Percentiles rank a stretch among this genome's conserved stretches.
Conservation (phyloP, 257 asterid species). For the Craterostigma plantagineum region DNA sequence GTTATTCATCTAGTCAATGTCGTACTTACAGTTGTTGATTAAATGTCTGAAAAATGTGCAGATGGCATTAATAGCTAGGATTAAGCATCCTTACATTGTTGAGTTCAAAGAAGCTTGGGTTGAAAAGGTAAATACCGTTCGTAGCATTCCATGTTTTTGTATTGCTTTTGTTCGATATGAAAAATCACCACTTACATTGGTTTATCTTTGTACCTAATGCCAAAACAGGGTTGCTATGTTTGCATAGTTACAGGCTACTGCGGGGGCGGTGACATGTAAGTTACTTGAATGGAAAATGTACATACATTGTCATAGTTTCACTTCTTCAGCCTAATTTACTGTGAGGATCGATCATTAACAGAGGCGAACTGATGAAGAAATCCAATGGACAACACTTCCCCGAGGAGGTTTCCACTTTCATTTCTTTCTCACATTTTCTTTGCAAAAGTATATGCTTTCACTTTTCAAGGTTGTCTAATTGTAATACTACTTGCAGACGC, state of each 20-base stretch:
- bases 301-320: neutral
- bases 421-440: neutral
- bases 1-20: neutral
- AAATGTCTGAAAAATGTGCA: conserved; percentile 15
- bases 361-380: conserved; percentile 95
- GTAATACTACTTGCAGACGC: conserved; percentile 72
- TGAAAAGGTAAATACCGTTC: conserved; percentile 61
- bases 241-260: conserved; percentile 97
- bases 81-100: conserved; percentile 84
- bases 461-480: no score
- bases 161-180: neutral
- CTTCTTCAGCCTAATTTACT: conserved; percentile 4
- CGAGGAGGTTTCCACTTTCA: conserved; percentile 56
- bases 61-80: conserved; percentile 93
- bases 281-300: conserved; percentile 6
- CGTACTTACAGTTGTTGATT: neutral
- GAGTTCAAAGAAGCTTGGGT: conserved; percentile 99
- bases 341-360: conserved; percentile 19
- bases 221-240: conserved; percentile 85
- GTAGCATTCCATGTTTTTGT: no score
- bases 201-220: conserved; percentile 9
- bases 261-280: conserved; percentile 99
- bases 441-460: no score
- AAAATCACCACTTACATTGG: neutral
- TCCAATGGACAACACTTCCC: conserved; percentile 78